Base-by-base conservation (phyloP, 306 rosid genomes). In the Amphicarpaea edgeworthii region DNA sequence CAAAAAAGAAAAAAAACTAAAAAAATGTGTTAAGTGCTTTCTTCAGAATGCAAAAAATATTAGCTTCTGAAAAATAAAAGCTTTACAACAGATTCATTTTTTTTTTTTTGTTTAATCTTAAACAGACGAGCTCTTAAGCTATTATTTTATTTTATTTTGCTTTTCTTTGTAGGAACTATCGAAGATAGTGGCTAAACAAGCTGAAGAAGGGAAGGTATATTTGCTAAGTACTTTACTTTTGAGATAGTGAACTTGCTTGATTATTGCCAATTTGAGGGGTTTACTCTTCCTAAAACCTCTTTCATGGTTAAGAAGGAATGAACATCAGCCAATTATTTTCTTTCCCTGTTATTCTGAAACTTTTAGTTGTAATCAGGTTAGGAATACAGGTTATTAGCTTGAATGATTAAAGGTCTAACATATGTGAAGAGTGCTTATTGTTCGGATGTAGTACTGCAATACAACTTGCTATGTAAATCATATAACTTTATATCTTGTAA, bases 171-270 rank as follows among this genome's bases (percentile, higher is more conserved):
- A 95, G 99, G 97, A 95, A 81, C 75, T 95, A 70, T 78, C 89
- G 6, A 95, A 95, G 86, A 55, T 90, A 76, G 99, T 87, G 76
- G 86, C 97, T 47, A 95, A 95, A 85, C 97, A 87, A 81, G 78
- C 92, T 32, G 99, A 95, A 88, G 99, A 95, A 75, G 99, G 99
- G 80, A 95, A 95, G 97, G 99, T 95, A 89, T 42, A 12, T 32
- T 82, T 40, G 17, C 77, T 59, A 37, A 15, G 30, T 58, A 8
- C 53, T 57, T 62, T 60, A 58, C 37, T 47, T 76, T 84, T 63
- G 60, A 77, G 76, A 75, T 75, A 21, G 54, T 57, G 80, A 21
- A 42, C 65, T 41, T 60, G 37, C 50, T 78, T 76, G 23, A 32
- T 75, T 70, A 21, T 81, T 79, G 81, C 75, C 60, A 43, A 77